phyloP scores from a whole-genome alignment of 345 rosid genomes.

The Microthlaspi erraticum region DNA sequence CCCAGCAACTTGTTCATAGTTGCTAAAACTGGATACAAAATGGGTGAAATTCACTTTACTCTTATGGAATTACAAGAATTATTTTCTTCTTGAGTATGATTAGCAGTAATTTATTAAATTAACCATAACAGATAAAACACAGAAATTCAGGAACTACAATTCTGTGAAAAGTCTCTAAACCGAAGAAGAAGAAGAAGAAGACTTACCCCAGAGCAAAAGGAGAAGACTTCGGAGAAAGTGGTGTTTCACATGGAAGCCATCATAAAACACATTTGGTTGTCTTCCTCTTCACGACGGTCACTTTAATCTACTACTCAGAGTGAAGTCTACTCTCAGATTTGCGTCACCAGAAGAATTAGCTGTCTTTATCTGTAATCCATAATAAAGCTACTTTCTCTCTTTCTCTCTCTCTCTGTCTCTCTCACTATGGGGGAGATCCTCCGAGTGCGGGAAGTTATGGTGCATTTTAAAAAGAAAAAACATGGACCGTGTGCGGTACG shows the following conservation, averaged over 20 bases:
- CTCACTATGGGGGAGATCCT: constrained; percentile 16
- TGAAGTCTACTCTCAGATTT: constrained; percentile 42
- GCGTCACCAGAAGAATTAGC: constrained; percentile 11
- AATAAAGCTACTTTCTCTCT: constrained; percentile 11
- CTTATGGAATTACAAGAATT: neutral
- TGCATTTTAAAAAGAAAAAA: constrained; percentile 8
- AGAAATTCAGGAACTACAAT: neutral
- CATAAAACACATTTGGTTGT: neutral
- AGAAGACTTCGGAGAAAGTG: constrained; percentile 4
- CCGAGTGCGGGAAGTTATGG: constrained; percentile 31
- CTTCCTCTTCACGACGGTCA: constrained; percentile 20
- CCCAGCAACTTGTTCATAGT: constrained; percentile 15
- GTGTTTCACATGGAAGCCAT: constrained; percentile 12
- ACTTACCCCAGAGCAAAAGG: constrained; percentile 3
- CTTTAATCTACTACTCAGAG: constrained; percentile 37
- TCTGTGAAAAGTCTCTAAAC: neutral
- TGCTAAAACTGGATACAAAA: neutral
- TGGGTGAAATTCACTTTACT: constrained; percentile 1
- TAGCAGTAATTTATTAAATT: neutral
- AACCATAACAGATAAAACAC: constrained; percentile 3
- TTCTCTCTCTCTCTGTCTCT: neutral
- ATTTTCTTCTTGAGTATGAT: neutral
- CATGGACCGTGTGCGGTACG: constrained; percentile 37
- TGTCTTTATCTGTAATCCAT: constrained; percentile 27
- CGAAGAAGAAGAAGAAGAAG: constrained; percentile 16